Base-by-base conservation (phyloP, 352 stramenopile genomes). In the Globisporangium abappressorium region DNA sequence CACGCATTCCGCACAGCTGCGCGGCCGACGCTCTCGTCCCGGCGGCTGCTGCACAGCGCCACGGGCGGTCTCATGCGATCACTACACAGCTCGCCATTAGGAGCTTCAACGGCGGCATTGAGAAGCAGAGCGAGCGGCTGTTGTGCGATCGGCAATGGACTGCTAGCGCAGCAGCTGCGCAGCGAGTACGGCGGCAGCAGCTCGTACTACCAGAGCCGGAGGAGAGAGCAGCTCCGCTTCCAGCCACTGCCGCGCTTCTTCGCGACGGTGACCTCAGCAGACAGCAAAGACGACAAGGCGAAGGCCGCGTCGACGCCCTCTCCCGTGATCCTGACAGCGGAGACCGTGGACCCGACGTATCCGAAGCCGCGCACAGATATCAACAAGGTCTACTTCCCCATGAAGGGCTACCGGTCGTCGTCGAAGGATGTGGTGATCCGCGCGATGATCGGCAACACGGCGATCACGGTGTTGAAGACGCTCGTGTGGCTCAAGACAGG, bases 371-470 rank as follows among this genome's bases (percentile, higher is more conserved):
- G 81, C 20, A 88, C 85, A 41, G 87, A 95, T 64, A 86, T 95
- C 55, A 93, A 93, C 75, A 91, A 93, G 71, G 84, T 82, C 24
- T 95, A 95, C 64, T 95, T 93, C 63, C 87, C 87, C 14, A 84
- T 84, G 46, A 91, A 95, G 70, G 73, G 76, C n/a, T 93, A 90
- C 65, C 84, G 82, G 8, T 85, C 84, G 65, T 89, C 87, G 57
- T 95, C 87, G 3, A 78, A 81, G 28, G 84, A 92, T 63, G 85
- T 93, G 38, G 87, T 95, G 57, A 80, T 95, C 46, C 81, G 79
- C 28, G 97, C 97, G 20, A 91, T 99, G 71, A 81, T 81, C 14
- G 97, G 97, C 24, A 99, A 99, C 71, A 85, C 97, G 34, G 76
- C 98, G 24, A 99, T 99, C 69, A 98, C 91, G 49, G 41, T 79